Base-by-base conservation (phyloP, 768 basidiomycete genomes). In the Tremella fuciformis region DNA sequence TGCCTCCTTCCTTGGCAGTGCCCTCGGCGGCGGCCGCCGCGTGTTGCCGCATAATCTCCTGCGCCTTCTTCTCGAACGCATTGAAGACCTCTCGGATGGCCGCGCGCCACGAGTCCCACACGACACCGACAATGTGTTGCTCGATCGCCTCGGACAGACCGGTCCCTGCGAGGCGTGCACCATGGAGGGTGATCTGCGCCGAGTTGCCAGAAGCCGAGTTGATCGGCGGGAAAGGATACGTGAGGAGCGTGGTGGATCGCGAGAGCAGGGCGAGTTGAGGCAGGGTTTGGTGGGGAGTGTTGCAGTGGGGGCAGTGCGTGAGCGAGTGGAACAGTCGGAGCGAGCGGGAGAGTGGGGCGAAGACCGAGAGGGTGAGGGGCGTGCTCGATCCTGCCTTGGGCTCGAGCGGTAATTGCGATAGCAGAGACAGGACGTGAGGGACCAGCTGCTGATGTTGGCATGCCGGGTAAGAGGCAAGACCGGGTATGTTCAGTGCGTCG, bases 91-190 rank as follows among this genome's bases (percentile, higher is more conserved):
- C 72, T 40, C 72, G 50, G 16, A 74, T 55, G 22, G 62, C 57
- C 25, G 72, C 69, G 38, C 72, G 47, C 72, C 72, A 74, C 0
- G 57, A 60, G 34, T 74, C 72, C 72, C 72, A 74, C 6, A 74
- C 66, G 8, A 74, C 67, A 0, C 65, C 66, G 21, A 74, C 72
- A 22, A 74, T 74, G 54, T 74, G 72, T 38, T 65, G 63, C 48
- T 74, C 72, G 21, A 74, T 74, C 19, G 69, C 69, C 46, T 71
- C 67, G 8, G 60, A 63, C 34, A 74, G 34, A 13, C 72, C 72
- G 13, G 72, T 74, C 11, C 72, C 72, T 2, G 65, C 57, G 24
- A 74, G 39, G 56, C 69, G 25, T 1, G 72, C 72, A 22, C 72
- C 72, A 34, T 74, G 72, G n/a, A 74, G 51, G 15, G 62, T 65